Conservation (phyloP, 345 rosid species). For the Pistacia vera region DNA sequence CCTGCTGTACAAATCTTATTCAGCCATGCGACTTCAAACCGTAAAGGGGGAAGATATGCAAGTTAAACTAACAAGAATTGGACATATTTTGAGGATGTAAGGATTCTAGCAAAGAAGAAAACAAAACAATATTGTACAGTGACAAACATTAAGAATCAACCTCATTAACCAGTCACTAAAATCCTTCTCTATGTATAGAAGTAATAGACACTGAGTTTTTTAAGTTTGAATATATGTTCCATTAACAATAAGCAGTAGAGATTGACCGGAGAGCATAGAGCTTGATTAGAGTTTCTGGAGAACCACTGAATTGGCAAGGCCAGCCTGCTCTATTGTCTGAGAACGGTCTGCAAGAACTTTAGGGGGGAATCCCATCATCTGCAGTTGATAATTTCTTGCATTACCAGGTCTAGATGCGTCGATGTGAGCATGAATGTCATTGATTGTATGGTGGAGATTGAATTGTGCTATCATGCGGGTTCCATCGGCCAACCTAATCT, state of each 20-base stretch:
- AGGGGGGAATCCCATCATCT: conserved; percentile 96
- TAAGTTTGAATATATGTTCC: conserved; percentile 2
- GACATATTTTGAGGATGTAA: neutral
- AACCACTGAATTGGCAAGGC: conserved; percentile 82
- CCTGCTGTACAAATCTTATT: neutral
- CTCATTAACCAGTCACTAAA: conserved; percentile 21
- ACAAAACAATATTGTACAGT: neutral
- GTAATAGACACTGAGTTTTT: neutral
- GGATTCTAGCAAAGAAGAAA: neutral
- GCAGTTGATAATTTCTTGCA: conserved; percentile 66
- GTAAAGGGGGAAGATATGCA: neutral
- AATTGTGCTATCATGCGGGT: conserved; percentile 68
- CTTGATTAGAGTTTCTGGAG: conserved; percentile 73
- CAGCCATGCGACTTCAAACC: neutral
- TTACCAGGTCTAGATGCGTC: conserved; percentile 66
- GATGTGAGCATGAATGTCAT: conserved; percentile 61
- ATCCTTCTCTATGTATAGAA: conserved; percentile 11
- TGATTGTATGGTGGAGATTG: conserved; percentile 73
- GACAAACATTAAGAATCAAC: conserved; percentile 1
- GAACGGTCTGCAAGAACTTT: conserved; percentile 64
- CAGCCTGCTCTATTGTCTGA: conserved; percentile 78
- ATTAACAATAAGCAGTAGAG: conserved; percentile 9
- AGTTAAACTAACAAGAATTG: neutral
- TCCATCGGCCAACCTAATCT: conserved; percentile 88
- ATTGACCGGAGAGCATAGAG: neutral